Conservation (phyloP, 768 basidiomycete species). For the Candolleomyces efflorescens region DNA sequence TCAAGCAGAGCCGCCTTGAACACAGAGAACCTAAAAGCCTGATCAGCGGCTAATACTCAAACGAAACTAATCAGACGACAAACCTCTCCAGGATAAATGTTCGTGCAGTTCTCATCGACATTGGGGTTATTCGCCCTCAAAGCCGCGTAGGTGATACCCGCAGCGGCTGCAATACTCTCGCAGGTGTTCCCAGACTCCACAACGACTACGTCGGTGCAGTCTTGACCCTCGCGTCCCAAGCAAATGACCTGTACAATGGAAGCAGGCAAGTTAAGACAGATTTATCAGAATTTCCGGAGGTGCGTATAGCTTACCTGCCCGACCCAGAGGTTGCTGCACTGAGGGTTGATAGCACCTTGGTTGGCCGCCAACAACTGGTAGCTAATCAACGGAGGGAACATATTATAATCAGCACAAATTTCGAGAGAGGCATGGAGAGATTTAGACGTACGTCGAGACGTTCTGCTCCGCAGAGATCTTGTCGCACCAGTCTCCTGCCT, state of each 20-base stretch:
- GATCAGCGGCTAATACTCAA: neutral
- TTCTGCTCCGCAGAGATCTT: constrained; percentile 42
- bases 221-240: constrained; percentile 49
- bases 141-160: constrained; percentile 40
- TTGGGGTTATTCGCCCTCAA: constrained; percentile 65
- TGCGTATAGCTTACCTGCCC: constrained; percentile 50
- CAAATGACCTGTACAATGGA: constrained; percentile 37
- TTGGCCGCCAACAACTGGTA: constrained; percentile 59
- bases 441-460: constrained; percentile 40
- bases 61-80: neutral
- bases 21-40: no score
- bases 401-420: neutral
- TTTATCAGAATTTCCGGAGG: neutral
- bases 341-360: constrained; percentile 40
- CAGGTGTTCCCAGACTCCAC: constrained; percentile 50
- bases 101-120: constrained; percentile 44
- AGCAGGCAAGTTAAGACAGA: neutral
- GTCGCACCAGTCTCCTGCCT: constrained; percentile 51
- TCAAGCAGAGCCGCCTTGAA: no score
- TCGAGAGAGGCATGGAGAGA: neutral
- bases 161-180: constrained; percentile 31
- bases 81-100: constrained; percentile 61
- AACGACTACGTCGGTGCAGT: constrained; percentile 51
- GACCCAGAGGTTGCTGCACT: constrained; percentile 52
- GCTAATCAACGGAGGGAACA: constrained; percentile 23